phyloP scores from a whole-genome alignment of 345 rosid species.

The Ricinus communis region DNA sequence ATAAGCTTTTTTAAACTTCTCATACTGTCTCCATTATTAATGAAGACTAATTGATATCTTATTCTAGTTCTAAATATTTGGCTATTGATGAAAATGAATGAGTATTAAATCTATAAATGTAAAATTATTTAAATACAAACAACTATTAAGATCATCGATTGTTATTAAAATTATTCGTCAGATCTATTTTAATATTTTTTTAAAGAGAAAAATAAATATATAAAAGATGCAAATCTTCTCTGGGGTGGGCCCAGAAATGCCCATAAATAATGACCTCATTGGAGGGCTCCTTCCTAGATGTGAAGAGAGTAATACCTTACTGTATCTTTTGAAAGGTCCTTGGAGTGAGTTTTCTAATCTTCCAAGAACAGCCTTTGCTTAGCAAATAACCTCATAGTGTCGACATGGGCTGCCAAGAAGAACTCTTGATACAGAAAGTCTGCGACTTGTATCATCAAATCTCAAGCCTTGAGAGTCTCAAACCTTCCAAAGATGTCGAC shows the following conservation, averaged over 20 bases:
- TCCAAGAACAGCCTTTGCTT: neutral
- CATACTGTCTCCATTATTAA: too few species aligned
- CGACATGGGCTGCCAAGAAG: conserved; percentile 83
- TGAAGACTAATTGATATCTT: too few species aligned
- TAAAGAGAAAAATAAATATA: too few species aligned
- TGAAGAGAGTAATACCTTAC: neutral
- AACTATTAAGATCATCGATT: too few species aligned
- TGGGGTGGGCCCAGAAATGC: conserved; percentile 5
- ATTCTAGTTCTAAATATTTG: too few species aligned
- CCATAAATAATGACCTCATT: conserved; percentile 35
- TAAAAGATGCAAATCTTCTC: neutral
- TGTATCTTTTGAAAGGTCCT: conserved; percentile 2
- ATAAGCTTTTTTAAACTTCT: too few species aligned
- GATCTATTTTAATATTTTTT: too few species aligned
- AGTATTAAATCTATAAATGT: too few species aligned
- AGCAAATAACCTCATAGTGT: conserved; percentile 44
- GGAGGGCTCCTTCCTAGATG: conserved; percentile 15
- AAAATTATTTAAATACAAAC: too few species aligned
- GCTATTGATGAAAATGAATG: too few species aligned
- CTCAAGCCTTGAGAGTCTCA: conserved; percentile 61
- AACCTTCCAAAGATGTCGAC: conserved; percentile 84
- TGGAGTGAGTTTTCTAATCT: neutral
- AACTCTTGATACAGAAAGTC: conserved; percentile 52
- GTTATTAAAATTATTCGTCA: too few species aligned
- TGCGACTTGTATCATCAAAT: conserved; percentile 60